phyloP scores from a whole-genome alignment of 495 filamentous ascomycete genomes.

The Chaetomium fimeti region DNA sequence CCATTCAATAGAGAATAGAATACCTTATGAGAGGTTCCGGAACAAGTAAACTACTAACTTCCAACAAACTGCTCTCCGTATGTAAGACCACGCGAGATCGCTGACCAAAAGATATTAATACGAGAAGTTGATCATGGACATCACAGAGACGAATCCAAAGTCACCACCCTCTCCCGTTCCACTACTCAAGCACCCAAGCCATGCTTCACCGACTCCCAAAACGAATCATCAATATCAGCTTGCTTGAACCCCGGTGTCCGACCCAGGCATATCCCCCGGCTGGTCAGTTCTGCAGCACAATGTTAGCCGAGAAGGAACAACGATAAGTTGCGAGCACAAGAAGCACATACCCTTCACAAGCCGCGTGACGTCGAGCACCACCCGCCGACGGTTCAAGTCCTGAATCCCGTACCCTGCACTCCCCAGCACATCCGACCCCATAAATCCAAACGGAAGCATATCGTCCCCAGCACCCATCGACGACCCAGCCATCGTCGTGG shows the following conservation, averaged over 20 bases:
- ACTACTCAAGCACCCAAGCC: background rate
- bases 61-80: too few relatives aligned
- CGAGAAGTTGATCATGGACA: too few relatives aligned
- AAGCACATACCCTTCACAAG: slow-evolving; percentile 31
- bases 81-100: too few relatives aligned
- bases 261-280: slow-evolving; percentile 56
- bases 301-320: background rate
- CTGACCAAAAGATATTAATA: too few relatives aligned
- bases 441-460: slow-evolving; percentile 9
- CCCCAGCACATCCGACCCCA: background rate
- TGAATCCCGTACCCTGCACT: background rate
- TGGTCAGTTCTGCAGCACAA: slow-evolving; percentile 27
- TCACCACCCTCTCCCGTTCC: background rate
- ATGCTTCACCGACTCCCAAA: slow-evolving; percentile 38
- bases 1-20: too few relatives aligned
- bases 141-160: too few relatives aligned
- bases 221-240: slow-evolving; percentile 58
- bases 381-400: slow-evolving; percentile 15
- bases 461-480: background rate
- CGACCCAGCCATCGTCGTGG: background rate
- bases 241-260: slow-evolving; percentile 59
- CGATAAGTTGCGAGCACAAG: background rate
- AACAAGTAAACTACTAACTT: too few relatives aligned
- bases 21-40: too few relatives aligned
- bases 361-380: slow-evolving; percentile 32